These are phyloP conservation scores for Fusarium musae DNA, from an alignment of 2,329 filamentous ascomycete species.

Conservation along the genomic window DNA sequence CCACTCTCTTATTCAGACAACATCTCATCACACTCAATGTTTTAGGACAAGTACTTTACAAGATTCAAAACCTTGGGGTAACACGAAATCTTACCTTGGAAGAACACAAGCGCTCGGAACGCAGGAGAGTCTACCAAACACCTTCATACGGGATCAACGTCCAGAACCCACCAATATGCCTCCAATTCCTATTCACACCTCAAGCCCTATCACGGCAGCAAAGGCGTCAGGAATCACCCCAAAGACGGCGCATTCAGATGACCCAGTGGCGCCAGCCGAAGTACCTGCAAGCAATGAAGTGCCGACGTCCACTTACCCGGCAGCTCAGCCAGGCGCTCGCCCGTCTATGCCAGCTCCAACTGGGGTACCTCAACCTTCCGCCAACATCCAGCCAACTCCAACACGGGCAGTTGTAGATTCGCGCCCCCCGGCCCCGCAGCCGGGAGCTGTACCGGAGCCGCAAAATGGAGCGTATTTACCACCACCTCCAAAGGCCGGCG, in stretches of 20 bases:
- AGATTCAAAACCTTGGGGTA: neutral
- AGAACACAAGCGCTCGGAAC: neutral
- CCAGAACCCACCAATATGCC: constrained; percentile 59
- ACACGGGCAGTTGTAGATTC: constrained; percentile 50
- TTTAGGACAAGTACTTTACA: neutral
- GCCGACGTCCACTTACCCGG: constrained; percentile 46
- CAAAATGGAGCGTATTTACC: constrained; percentile 52
- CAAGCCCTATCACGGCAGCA: constrained; percentile 67
- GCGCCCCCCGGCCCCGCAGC: constrained; percentile 66
- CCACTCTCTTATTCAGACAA: constrained; percentile 31
- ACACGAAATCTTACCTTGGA: neutral
- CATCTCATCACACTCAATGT: constrained; percentile 13
- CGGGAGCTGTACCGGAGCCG: constrained; percentile 64
- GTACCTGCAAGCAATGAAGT: constrained; percentile 44
- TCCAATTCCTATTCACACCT: constrained; percentile 68
- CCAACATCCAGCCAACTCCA: constrained; percentile 55
- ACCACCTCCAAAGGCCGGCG: constrained; percentile 63
- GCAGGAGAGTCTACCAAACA: neutral
- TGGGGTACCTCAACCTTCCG: constrained; percentile 49
- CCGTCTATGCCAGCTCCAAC: constrained; percentile 58
- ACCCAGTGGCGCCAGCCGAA: constrained; percentile 30
- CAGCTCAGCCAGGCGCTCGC: constrained; percentile 41
- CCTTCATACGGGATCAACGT: neutral
- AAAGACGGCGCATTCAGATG: constrained; percentile 52
- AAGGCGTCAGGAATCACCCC: constrained; percentile 63